Evolutionary conservation across 108 stramenopile genomes (phyloP), one percentile per base, ranked within the genome.

Genomic region (Licmophora abbreviata): DNA sequence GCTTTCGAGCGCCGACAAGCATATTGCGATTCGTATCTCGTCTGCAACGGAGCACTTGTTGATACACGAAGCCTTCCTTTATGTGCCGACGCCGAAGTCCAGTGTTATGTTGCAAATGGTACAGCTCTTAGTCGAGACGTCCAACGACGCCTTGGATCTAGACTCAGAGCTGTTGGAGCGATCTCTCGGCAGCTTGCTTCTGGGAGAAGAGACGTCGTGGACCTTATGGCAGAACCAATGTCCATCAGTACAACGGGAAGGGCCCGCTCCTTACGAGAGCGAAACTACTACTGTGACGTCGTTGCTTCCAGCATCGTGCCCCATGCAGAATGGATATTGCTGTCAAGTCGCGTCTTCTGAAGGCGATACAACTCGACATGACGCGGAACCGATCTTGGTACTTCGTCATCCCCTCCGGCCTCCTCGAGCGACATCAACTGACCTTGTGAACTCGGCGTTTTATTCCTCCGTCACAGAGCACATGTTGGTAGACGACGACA

Each of bases 281-380:
- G 14, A 35, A 14, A 11, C 34, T 11, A 11, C 12, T 14, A 35
- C 12, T 14, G 14, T 35, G 34, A 35, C 34, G 14, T 14, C 10
- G 34, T 10, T 35, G 11, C 34, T 35, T 10, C 11, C 34, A 11
- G 34, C 34, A 35, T 25, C 24, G n/a, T 26, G 24, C 3, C 45
- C 45, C 3, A 46, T 46, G 14, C 24, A 21, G 14, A 14, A 25
- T n/a, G 21, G 21, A 46, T 26, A 46, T 26, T 46, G 23, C 21
- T 46, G 23, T 9, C 45, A 46, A 25, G 23, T 46, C 3, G 15
- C n/a, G 45, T 14, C n/a, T 44, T 17, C 8, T 44, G 43, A n/a
- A 17, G 12, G 15, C 18, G 17, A 8, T n/a, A n/a, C 43, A 8
- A 17, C 34, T 10, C 10, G 14, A 14, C 34, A 44, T 9, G 14